phyloP scores from a whole-genome alignment of 495 filamentous ascomycete species.

The Symbiotaphrina buchneri region DNA sequence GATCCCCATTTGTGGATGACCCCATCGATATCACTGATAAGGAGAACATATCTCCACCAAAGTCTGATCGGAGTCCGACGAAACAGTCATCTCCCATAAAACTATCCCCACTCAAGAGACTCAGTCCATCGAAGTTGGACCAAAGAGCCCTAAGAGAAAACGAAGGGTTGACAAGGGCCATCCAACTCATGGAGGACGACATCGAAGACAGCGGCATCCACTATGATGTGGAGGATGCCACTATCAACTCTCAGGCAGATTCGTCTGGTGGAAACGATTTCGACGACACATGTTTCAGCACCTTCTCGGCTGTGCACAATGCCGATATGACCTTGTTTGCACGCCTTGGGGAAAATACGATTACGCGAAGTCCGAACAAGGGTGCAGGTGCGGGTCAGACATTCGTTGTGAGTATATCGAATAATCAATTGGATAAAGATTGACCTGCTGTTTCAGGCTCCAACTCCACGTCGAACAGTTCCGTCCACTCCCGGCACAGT shows the following conservation, averaged over 20 bases:
- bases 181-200: not conserved
- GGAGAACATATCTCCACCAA: too few relatives aligned
- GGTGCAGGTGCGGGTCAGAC: slow-evolving; percentile 4
- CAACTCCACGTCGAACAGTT: slow-evolving; percentile 10
- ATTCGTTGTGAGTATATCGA: not conserved
- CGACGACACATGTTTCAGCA: slow-evolving; percentile 70
- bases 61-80: not conserved
- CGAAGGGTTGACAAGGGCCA: not conserved
- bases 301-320: slow-evolving; percentile 62
- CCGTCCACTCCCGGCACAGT: slow-evolving; percentile 13
- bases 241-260: not conserved
- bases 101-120: not conserved
- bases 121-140: not conserved
- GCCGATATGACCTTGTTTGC: slow-evolving; percentile 69
- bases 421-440: too few relatives aligned
- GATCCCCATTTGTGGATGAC: too few relatives aligned
- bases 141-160: not conserved
- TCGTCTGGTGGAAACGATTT: slow-evolving; percentile 16
- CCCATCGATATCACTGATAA: too few relatives aligned
- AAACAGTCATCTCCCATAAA: slow-evolving; percentile 1
- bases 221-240: not conserved
- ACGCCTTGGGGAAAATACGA: slow-evolving; percentile 27
- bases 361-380: slow-evolving; percentile 14
- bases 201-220: not conserved
- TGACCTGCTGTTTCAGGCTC: too few relatives aligned